Percentiles rank a stretch among this genome's conserved stretches.
phyloP scores from a whole-genome alignment of 371 early-diverging fungal genomes.

The Apophysomyces ossiformis region DNA sequence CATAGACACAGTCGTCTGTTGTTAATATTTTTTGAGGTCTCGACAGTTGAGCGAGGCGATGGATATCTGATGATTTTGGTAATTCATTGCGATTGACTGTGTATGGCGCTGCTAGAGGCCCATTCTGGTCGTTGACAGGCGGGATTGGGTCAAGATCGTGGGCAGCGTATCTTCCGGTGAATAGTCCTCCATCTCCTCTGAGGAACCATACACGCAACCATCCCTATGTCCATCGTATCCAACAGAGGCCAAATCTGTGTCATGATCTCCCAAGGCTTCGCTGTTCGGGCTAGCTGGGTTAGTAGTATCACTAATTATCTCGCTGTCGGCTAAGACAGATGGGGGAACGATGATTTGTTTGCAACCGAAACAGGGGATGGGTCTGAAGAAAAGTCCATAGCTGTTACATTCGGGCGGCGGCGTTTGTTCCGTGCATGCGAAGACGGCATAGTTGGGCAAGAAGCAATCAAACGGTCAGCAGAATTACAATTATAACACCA shows the following conservation, averaged over 20 bases:
- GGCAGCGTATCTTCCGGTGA: background rate
- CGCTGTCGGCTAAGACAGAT: too few species aligned
- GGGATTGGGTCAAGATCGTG: background rate
- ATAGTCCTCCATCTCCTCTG: background rate
- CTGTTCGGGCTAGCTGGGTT: too few species aligned
- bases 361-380: background rate
- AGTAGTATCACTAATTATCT: too few species aligned
- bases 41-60: conserved; percentile 25
- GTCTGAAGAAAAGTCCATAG: background rate
- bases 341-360: background rate
- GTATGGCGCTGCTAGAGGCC: background rate
- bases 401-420: background rate
- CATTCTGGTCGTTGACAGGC: background rate
- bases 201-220: too few species aligned
- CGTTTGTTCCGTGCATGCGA: background rate
- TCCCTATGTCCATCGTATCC: too few species aligned
- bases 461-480: background rate
- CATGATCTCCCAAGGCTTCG: too few species aligned
- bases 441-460: background rate
- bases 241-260: too few species aligned
- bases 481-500: background rate
- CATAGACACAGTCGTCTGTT: background rate
- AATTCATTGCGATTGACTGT: background rate
- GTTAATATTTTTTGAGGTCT: conserved; percentile 13
- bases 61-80: background rate